Evolutionary conservation across 768 basidiomycete genomes (phyloP), one percentile per base, ranked within the genome.

Genomic region (Rhodotorula taiwanensis): DNA sequence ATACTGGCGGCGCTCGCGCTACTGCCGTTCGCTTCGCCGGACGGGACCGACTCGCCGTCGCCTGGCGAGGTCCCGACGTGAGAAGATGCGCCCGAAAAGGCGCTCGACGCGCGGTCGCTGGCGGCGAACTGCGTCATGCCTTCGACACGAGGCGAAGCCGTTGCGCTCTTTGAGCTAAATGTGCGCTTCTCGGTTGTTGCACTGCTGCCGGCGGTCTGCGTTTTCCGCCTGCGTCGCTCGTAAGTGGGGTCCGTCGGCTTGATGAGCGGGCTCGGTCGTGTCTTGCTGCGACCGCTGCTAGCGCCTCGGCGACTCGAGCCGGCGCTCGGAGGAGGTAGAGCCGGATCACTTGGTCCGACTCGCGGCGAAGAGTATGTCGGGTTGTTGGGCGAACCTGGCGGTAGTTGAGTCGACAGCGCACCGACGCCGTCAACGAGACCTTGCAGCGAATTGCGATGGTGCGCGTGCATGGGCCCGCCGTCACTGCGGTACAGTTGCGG

Each of bases 341-440:
- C 27, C 0, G 49, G 47, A 25, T 69, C 68, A 31, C 10, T 20
- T 14, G 64, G 34, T 6, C 41, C 51, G 28, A 65, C 48, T 2
- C 59, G 50, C 23, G 67, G 67, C n/a, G 67, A 69, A 27, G 36
- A 39, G 47, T 34, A 61, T 20, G 49, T 23, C 18, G 18, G 30
- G 18, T 30, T 20, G 28, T 23, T 28, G 1, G 44, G 50, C 5
- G 58, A 39, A 7, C 54, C 58, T 10, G 60, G 56, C 5, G 56
- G 62, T 0, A 53, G 49, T n/a, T 65, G 60, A 14, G 60, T 62
- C 41, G 55, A 60, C 20, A 66, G 60, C 7, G 52, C 50, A 42
- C 62, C 64, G 31, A 66, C 60, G 20, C 60, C 64, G 41, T 66
- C 68, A 44, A 69, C 63, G 53, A 66, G 64, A 5, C 70, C 64